phyloP scores from a whole-genome alignment of 1,284 basidiomycete species.

The Trametes sp. region DNA sequence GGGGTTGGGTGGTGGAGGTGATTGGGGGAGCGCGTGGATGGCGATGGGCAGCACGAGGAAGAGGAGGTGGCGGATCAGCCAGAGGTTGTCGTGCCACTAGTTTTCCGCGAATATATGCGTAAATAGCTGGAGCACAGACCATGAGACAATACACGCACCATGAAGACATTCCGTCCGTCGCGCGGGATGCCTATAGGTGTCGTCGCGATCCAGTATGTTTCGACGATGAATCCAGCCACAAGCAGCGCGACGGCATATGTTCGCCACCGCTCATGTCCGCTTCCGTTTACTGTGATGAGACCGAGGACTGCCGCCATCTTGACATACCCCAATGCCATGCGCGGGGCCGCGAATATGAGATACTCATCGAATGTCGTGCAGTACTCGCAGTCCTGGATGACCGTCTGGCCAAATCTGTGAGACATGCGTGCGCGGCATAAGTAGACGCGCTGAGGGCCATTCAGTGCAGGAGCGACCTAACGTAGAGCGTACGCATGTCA shows the following conservation, averaged over 20 bases:
- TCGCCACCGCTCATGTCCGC: slow-evolving; percentile 56
- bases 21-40: slow-evolving; percentile 52
- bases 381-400: slow-evolving; percentile 65
- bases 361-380: slow-evolving; percentile 67
- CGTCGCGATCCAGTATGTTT: slow-evolving; percentile 61
- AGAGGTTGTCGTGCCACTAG: slow-evolving; percentile 76
- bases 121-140: too few species aligned
- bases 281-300: slow-evolving; percentile 50
- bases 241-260: slow-evolving; percentile 57
- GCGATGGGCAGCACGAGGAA: slow-evolving; percentile 66
- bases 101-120: too few species aligned
- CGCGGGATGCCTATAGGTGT: slow-evolving; percentile 54
- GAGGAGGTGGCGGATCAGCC: slow-evolving; percentile 58
- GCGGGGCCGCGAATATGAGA: slow-evolving; percentile 62
- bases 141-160: too few species aligned
- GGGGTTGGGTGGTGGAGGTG: slow-evolving; percentile 34
- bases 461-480: slow-evolving; percentile 52
- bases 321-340: slow-evolving; percentile 64
- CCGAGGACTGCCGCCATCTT: slow-evolving; percentile 63
- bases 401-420: slow-evolving; percentile 67
- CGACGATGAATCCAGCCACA: slow-evolving; percentile 55
- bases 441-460: slow-evolving; percentile 33
- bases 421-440: background rate
- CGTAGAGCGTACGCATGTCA: slow-evolving; percentile 65
- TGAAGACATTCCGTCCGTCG: slow-evolving; percentile 50